Base-by-base conservation (phyloP, 257 asterid genomes). In the Salvia miltiorrhiza region DNA sequence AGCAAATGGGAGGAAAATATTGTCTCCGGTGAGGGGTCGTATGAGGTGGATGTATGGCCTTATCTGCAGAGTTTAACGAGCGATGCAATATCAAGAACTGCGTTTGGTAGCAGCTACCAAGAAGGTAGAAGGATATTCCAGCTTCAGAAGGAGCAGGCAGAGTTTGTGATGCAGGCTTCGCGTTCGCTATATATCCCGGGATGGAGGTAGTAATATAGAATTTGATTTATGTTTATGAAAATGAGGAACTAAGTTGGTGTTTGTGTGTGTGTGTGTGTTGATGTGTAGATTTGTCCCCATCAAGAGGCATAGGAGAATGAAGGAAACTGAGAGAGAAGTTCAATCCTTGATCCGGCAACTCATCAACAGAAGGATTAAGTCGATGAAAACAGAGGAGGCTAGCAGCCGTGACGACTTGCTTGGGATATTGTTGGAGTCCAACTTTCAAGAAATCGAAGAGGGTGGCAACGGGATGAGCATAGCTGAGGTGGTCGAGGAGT, bases 151-250 rank as follows among this genome's bases (percentile, higher is more conserved):
- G 72, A 66, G 9, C 62, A 50, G 62, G 48, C 33, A 2, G 48
- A 44, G 13, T 20, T 44, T 4, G 28, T 26, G 17, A 44, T 64
- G 26, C 7, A 44, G 43, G 58, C n/a, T 9, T 2, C 39, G 14
- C 70, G 30, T 0, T 64, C 60, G 5, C 3, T 49, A 19, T 65
- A 65, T 39, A 23, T 86, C 19, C 92, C 84, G 0, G 89, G 92
- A 83, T 63, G 68, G 68, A 63, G 55, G 68, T 63, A 41, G 7
- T 8, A 54, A 24, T 9, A 4, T 30, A 30, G 5, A 30, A n/a
- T n/a, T n/a, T n/a, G n/a, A n/a, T n/a, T n/a, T n/a, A n/a, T n/a
- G n/a, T n/a, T n/a, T n/a, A n/a, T n/a, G n/a, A n/a, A n/a, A n/a
- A n/a, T n/a, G n/a, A n/a, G n/a, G n/a, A n/a, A n/a, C n/a, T n/a